A percentile compares a stretch with the other conserved stretches of the same genome.
These are phyloP conservation scores for Acorus calamus DNA, from an alignment of 106 monocot genomes.

Conservation along the genomic window DNA sequence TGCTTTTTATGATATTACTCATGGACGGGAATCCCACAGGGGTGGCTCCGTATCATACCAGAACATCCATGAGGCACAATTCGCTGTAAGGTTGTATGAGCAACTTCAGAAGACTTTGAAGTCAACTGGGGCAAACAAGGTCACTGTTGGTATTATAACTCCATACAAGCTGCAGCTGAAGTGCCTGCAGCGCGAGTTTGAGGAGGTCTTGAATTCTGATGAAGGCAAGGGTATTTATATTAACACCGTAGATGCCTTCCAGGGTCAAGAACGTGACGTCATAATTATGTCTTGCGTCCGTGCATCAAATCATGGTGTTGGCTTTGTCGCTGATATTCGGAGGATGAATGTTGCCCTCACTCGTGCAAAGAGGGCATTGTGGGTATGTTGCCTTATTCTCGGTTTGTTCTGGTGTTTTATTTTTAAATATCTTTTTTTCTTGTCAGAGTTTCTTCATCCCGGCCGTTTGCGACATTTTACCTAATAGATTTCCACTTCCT, in stretches of 20 bases:
- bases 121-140: conserved; percentile 46
- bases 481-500: too few species aligned
- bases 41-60: conserved; percentile 86
- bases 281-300: conserved; percentile 98
- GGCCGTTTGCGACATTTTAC: too few species aligned
- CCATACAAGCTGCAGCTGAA: conserved; percentile 95
- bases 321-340: conserved; percentile 92
- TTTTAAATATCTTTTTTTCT: not conserved
- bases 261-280: conserved; percentile 95
- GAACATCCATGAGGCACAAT: conserved; percentile 87
- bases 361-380: conserved; percentile 62
- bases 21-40: conserved; percentile 86
- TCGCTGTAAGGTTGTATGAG: conserved; percentile 60
- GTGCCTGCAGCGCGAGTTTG: conserved; percentile 88
- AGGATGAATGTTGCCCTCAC: conserved; percentile 98
- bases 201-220: conserved; percentile 69
- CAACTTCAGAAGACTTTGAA: conserved; percentile 59
- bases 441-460: not conserved
- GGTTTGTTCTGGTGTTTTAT: not conserved
- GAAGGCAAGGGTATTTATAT: conserved; percentile 94
- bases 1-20: conserved; percentile 73
- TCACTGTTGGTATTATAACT: conserved; percentile 86
- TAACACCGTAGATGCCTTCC: conserved; percentile 97
- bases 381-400: conserved; percentile 38
- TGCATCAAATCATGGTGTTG: conserved; percentile 87